Base-by-base conservation (phyloP, 257 asterid genomes). In the Solanum paucissectum region DNA sequence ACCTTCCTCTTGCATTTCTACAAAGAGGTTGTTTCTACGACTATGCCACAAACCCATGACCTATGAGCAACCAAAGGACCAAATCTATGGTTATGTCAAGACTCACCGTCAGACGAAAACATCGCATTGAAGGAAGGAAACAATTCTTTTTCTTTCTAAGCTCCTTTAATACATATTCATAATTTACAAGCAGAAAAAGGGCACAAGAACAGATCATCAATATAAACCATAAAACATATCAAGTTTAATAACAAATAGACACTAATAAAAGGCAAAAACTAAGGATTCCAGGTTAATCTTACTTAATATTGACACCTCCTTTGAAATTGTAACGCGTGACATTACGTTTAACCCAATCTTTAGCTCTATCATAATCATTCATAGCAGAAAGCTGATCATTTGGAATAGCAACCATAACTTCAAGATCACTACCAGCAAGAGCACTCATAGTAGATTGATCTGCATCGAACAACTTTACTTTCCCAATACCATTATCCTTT, bases 331-430 rank as follows among this genome's bases (percentile, higher is more conserved):
- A 95, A 9, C 92, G 91, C 38, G 97, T 94, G 89, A 95, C 86
- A 84, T 93, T 95, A 86, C 92, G 94, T 49, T 86, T 77, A 73
- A 95, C 98, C 98, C 98, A 95, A 5, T 91, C 88, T 90, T 91
- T 94, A 60, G 98, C 98, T 81, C 95, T 91, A 46, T 85, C 71
- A 87, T 86, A 92, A 88, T 86, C 91, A 88, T 88, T 93, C 95
- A 95, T 91, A 29, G 88, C 91, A 34, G 94, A 88, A 16, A 95
- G 94, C 90, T 92, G 96, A 87, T 94, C 97, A 82, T 95, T 95
- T 1, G 98, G 98, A 88, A 95, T 95, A 0, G 97, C 98, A 55
- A 95, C 92, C 98, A 95, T 95, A 36, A 95, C 98, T 83, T 95
- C 94, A 72, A 95, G 90, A 87, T 85, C 94, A 64, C 93, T 88